Conservation (phyloP, 495 filamentous ascomycete species). For the Aspergillus leporis region DNA sequence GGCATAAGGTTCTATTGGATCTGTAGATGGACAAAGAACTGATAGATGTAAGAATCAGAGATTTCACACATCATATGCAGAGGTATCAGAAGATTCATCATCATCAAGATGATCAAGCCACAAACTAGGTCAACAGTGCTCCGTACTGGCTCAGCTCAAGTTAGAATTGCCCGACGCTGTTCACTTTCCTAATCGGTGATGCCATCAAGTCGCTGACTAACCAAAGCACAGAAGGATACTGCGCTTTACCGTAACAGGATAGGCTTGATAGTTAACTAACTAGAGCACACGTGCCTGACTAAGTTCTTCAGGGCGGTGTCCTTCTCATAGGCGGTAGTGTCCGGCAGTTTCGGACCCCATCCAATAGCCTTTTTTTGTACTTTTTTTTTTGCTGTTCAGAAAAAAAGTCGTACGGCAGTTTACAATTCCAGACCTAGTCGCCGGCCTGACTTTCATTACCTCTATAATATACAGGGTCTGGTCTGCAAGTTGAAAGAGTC, state of each 20-base stretch:
- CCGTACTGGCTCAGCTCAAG: background rate
- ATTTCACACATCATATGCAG: background rate
- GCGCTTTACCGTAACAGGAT: background rate
- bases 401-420: background rate
- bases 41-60: background rate
- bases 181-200: no score
- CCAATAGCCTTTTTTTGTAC: conserved; percentile 24
- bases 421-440: conserved; percentile 1
- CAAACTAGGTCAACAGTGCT: background rate
- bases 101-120: background rate
- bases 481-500: background rate
- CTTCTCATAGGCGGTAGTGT: conserved; percentile 17
- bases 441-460: conserved; percentile 1
- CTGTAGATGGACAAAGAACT: background rate
- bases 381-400: background rate
- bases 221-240: background rate
- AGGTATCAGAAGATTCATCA: background rate
- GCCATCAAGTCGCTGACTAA: background rate
- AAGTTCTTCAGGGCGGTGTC: conserved; percentile 18
- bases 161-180: no score
- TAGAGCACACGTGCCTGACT: background rate
- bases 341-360: conserved; percentile 14
- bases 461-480: conserved; percentile 6
- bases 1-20: background rate
- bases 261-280: background rate